Evolutionary conservation across 2,329 filamentous ascomycete genomes (phyloP), one percentile per base, ranked within the genome.

Genomic region (Colletotrichum abscissum): DNA sequence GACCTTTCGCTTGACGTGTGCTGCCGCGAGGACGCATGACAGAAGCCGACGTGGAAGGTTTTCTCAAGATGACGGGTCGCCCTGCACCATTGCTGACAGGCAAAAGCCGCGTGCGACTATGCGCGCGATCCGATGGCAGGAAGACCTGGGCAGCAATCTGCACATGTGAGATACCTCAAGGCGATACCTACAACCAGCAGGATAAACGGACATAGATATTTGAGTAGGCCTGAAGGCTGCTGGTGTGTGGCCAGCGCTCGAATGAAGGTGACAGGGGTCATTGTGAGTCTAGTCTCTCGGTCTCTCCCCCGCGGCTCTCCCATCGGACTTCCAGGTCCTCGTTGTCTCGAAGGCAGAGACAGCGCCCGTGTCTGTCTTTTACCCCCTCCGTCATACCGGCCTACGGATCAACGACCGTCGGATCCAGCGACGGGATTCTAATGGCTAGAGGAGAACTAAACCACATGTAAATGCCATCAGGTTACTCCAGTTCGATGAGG

Each of bases 381-480:
- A 49, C 42, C 62, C 30, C 30, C 52, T 55, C 52, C 46, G 12
- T 26, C 28, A 38, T 64, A 35, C 62, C 46, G 30, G 3, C 7
- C 12, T 8, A 60, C 22, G 22, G 3, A 63, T 49, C 42, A 49
- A 49, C 42, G 42, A 3, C 42, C 42, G 19, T 49, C 42, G 19
- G 42, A 49, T 49, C 16, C 42, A 49, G 42, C 42, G 16, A 49
- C 42, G 42, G 8, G 42, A 49, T 49, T 49, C 19, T 49, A n/a
- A 7, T 49, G 42, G 42, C 42, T 49, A 49, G 42, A 49, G 24
- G 26, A 5, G 59, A n/a, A 22, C 7, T 12, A 3, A 38, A 62
- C 30, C 26, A 49, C 69, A 72, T 72, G 69, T 68, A 59, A 72
- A 64, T 59, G 26, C 59, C 35, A n/a, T 35, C 2, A 49, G 24